A percentile compares a stretch with the other conserved stretches of the same genome.
Evolutionary conservation across 2,329 filamentous ascomycete genomes (phyloP).

Genomic region (Epichloe gansuensis): DNA sequence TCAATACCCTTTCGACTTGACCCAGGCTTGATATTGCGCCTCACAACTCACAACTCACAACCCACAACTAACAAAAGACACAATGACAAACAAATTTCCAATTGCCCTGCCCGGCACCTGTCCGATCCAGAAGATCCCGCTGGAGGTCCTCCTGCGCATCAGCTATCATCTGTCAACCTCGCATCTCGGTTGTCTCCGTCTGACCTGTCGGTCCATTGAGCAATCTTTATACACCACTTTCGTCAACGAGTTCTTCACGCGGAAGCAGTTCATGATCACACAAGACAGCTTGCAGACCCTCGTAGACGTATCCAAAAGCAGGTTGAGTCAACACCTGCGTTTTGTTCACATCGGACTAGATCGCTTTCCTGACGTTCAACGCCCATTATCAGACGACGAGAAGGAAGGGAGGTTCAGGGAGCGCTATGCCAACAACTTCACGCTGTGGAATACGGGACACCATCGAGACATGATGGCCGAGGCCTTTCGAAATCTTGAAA

Average conservation of each 20-base stretch:
- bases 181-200: conserved; percentile 43
- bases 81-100: background rate
- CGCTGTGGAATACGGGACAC: conserved; percentile 29
- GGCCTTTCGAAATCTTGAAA: conserved; percentile 41
- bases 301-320: conserved; percentile 37
- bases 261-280: conserved; percentile 53
- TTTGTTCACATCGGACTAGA: conserved; percentile 23
- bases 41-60: too few relatives aligned
- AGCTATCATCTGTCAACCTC: conserved; percentile 38
- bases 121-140: conserved; percentile 31
- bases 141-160: conserved; percentile 47
- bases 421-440: conserved; percentile 12
- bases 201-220: conserved; percentile 43
- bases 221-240: conserved; percentile 42
- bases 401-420: conserved; percentile 9
- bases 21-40: too few relatives aligned
- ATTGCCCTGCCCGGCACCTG: conserved; percentile 1
- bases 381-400: conserved; percentile 5
- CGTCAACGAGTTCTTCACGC: conserved; percentile 49
- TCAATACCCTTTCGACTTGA: too few relatives aligned
- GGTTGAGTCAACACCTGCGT: conserved; percentile 26
- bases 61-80: background rate
- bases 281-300: conserved; percentile 43
- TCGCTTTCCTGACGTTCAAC: conserved; percentile 10
- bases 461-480: conserved; percentile 42